Conservation (phyloP, 2,329 filamentous ascomycete genomes). For the Akanthomyces uredinophilus region DNA sequence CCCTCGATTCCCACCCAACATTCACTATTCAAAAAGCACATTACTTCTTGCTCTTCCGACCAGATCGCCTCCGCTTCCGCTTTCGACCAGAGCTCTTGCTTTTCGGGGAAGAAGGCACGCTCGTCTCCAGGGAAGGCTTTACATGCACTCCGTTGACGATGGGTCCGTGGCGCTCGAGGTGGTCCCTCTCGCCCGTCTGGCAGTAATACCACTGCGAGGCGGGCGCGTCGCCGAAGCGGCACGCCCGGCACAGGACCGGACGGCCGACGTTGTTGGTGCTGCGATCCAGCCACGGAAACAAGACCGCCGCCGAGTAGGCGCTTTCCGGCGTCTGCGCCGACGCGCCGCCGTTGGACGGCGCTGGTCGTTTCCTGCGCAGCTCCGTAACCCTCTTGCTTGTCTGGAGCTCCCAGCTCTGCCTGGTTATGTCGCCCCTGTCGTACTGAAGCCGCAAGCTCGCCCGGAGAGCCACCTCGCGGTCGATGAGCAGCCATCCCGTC, state of each 20-base stretch:
- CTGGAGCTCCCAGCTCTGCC: not conserved
- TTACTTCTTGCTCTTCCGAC: too few relatives aligned
- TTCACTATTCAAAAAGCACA: not conserved
- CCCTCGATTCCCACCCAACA: too few relatives aligned
- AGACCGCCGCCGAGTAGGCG: not conserved
- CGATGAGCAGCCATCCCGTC: not conserved
- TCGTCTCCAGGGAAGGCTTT: too few relatives aligned
- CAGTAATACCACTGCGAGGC: not conserved
- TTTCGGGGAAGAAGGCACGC: not conserved
- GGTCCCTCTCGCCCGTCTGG: not conserved
- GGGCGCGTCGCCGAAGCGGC: not conserved
- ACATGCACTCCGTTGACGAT: not conserved
- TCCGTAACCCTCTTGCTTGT: not conserved
- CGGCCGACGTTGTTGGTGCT: not conserved
- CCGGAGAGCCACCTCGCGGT: not conserved
- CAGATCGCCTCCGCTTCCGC: too few relatives aligned
- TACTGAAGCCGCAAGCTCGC: not conserved
- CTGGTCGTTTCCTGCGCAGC: not conserved
- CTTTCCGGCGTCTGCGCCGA: not conserved
- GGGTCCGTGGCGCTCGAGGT: not conserved
- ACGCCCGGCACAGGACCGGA: not conserved
- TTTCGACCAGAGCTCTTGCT: not conserved
- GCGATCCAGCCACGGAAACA: constrained; percentile 1
- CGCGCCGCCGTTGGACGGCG: not conserved
- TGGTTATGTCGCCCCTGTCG: not conserved